Evolutionary conservation across 2,329 filamentous ascomycete genomes (phyloP).

Genomic region (Alternaria sp.): DNA sequence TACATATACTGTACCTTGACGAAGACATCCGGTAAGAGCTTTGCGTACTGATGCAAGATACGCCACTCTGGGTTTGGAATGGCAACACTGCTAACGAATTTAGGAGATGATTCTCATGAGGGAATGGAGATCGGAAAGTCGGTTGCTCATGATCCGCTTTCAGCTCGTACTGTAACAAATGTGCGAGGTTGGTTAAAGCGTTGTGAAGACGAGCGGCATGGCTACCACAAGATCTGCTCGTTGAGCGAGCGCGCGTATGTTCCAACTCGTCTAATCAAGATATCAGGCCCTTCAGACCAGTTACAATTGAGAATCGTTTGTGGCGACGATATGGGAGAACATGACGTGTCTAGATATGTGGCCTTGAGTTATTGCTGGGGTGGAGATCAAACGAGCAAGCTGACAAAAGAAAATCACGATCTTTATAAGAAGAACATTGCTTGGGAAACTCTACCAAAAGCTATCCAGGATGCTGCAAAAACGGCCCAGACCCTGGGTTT

Average conservation of each 20-base stretch:
- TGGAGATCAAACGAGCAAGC: neutral
- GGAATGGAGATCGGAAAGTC: rapidly evolving
- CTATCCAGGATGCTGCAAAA: neutral
- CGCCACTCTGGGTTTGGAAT: rapidly evolving
- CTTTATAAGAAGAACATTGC: neutral
- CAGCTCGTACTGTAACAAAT: neutral
- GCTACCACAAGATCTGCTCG: neutral
- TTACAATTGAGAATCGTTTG: neutral
- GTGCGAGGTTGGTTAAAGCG: rapidly evolving
- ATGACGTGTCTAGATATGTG: neutral
- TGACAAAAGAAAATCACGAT: neutral
- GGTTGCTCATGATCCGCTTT: neutral
- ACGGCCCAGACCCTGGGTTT: neutral
- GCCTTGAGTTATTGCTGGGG: neutral
- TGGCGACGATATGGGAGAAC: neutral
- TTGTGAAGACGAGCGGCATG: neutral
- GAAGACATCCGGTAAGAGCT: neutral
- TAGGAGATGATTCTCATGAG: rapidly evolving
- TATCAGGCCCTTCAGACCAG: neutral
- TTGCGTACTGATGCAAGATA: rapidly evolving
- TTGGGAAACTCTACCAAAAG: neutral
- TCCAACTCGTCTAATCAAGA: neutral
- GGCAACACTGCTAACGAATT: rapidly evolving
- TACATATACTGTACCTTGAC: rapidly evolving
- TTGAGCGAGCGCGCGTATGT: neutral